Percentiles rank a stretch among this genome's conserved stretches.
phyloP scores from a whole-genome alignment of 2,329 filamentous ascomycete species.

The Allantophomopsis lycopodina region DNA sequence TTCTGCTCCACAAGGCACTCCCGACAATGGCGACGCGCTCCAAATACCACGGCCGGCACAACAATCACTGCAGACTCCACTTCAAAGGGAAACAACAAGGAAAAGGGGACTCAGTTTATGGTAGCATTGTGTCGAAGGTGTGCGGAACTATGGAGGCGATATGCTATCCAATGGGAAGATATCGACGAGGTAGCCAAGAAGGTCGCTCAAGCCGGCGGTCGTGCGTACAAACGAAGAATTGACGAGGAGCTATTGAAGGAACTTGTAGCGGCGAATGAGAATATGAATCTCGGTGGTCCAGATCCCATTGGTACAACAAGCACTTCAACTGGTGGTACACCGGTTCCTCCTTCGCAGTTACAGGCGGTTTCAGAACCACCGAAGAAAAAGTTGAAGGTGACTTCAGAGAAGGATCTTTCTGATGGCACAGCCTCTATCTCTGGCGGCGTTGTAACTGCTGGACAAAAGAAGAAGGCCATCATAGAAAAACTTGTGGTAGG shows the following conservation, averaged over 20 bases:
- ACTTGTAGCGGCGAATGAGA: slow-evolving; percentile 49
- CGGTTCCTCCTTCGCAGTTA: slow-evolving; percentile 12
- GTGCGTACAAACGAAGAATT: slow-evolving; percentile 75
- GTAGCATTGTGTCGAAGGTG: slow-evolving; percentile 82
- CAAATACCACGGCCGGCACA: slow-evolving; percentile 58
- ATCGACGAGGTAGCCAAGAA: slow-evolving; percentile 85
- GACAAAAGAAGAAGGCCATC: slow-evolving; percentile 31
- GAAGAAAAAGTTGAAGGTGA: slow-evolving; percentile 48
- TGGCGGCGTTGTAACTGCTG: slow-evolving; percentile 10
- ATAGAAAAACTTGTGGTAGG: slow-evolving; percentile 55
- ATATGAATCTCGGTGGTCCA: slow-evolving; percentile 29
- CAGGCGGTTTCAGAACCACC: slow-evolving; percentile 34
- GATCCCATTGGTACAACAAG: slow-evolving; percentile 14
- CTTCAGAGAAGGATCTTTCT: slow-evolving; percentile 31
- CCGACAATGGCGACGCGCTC: slow-evolving; percentile 83
- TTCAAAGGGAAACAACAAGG: slow-evolving; percentile 49
- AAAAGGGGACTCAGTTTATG: slow-evolving; percentile 62
- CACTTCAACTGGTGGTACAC: slow-evolving; percentile 10
- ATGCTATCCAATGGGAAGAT: slow-evolving; percentile 92
- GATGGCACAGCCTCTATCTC: slow-evolving; percentile 27
- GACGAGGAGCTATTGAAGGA: slow-evolving; percentile 84
- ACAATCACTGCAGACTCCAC: slow-evolving; percentile 50
- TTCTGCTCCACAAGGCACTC: slow-evolving; percentile 75
- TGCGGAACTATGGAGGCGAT: slow-evolving; percentile 87
- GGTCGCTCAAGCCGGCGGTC: slow-evolving; percentile 63